phyloP scores from a whole-genome alignment of 192 early-diverging fungal genomes.

The Spinellus fusiger region DNA sequence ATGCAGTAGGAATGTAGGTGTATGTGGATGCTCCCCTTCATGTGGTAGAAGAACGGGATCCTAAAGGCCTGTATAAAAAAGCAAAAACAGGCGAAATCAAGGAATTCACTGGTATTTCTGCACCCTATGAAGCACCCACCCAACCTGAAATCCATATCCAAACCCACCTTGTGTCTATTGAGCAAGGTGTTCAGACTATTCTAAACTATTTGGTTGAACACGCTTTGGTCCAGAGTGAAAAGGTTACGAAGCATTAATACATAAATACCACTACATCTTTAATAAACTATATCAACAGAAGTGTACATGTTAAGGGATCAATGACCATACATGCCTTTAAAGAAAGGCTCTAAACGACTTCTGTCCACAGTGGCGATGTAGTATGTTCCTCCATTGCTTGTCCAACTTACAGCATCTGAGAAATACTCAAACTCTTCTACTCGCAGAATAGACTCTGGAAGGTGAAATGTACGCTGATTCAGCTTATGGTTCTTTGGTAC shows the following conservation, averaged over 20 bases:
- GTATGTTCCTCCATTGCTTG: conserved; percentile 71
- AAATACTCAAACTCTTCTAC: conserved; percentile 63
- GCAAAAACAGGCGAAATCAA: conserved; percentile 91
- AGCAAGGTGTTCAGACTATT: conserved; percentile 57
- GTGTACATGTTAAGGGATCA: neutral
- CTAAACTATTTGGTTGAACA: conserved; percentile 26
- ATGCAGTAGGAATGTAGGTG: conserved; percentile 31
- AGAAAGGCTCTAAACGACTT: conserved; percentile 41
- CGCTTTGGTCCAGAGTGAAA: neutral
- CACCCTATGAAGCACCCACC: conserved; percentile 84
- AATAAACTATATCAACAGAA: neutral
- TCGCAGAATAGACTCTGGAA: conserved; percentile 64
- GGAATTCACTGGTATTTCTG: conserved; percentile 92
- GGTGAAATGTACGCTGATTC: conserved; percentile 62
- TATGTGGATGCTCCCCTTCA: conserved; percentile 82
- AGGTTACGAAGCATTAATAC: conserved; percentile 9
- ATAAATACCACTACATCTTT: neutral
- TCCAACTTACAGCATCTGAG: conserved; percentile 73
- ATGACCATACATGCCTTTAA: conserved; percentile 16
- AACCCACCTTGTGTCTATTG: conserved; percentile 68
- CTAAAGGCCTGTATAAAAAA: conserved; percentile 96
- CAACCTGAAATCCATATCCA: conserved; percentile 81
- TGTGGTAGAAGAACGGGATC: conserved; percentile 86
- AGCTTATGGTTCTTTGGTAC: conserved; percentile 72
- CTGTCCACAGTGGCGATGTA: conserved; percentile 79